Conservation (phyloP, 305 asterid genomes). For the Solanum hybrid region DNA sequence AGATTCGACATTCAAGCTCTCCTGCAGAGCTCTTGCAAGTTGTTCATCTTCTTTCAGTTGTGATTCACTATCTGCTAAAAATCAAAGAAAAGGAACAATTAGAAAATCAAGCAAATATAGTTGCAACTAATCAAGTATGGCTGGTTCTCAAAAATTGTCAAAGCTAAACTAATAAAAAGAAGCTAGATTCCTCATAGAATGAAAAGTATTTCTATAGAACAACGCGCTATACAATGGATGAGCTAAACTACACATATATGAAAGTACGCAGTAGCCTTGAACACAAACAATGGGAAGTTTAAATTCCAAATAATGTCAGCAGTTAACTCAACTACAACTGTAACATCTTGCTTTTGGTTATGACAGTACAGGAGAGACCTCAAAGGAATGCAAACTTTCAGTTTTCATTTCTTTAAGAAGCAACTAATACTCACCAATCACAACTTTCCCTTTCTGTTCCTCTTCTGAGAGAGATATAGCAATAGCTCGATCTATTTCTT, state of each 20-base stretch:
- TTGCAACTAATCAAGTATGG: not conserved
- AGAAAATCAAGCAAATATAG: conserved; percentile 2
- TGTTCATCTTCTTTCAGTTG: conserved; percentile 71
- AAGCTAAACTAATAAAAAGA: not conserved
- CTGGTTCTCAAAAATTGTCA: not conserved
- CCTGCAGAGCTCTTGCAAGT: conserved; percentile 77
- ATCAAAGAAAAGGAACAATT: not conserved
- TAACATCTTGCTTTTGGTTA: not conserved
- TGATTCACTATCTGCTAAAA: conserved; percentile 26
- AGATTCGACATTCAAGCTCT: conserved; percentile 57
- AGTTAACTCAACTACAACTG: not conserved
- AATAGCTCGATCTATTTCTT: conserved; percentile 79
- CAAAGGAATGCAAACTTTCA: not conserved
- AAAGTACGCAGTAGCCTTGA: not conserved
- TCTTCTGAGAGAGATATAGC: conserved; percentile 83
- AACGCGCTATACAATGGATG: not conserved
- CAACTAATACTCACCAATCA: conserved; percentile 40
- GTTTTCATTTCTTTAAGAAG: not conserved
- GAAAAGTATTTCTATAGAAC: not conserved
- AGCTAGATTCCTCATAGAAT: not conserved
- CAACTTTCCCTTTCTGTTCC: conserved; percentile 49
- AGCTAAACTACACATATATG: not conserved
- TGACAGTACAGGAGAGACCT: not conserved
- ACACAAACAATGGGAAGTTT: not conserved
- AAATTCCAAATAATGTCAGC: not conserved